Conservation (phyloP, 331 rosid genomes). For the Malus hybrid region DNA sequence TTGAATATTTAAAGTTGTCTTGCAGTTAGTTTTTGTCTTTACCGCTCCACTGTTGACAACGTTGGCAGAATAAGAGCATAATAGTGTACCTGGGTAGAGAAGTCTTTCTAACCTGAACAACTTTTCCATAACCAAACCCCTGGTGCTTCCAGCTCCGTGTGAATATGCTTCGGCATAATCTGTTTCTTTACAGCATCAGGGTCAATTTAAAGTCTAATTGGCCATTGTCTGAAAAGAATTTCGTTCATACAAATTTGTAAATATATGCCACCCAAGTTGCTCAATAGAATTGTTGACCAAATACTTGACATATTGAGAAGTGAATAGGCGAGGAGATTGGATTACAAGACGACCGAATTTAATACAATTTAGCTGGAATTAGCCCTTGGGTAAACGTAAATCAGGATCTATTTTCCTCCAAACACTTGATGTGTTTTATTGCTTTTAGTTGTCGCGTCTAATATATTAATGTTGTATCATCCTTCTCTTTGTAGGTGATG, state of each 20-base stretch:
- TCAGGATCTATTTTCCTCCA: no score
- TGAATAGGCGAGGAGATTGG: neutral
- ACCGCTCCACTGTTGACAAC: no score
- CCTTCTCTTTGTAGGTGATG: conserved; percentile 40
- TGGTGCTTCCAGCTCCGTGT: no score
- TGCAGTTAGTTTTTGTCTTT: no score
- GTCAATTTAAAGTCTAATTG: no score
- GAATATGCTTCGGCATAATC: neutral
- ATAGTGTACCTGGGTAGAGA: no score
- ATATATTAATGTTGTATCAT: neutral
- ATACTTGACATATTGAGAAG: neutral
- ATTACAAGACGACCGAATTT: neutral
- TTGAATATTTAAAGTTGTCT: no score
- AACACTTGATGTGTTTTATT: neutral
- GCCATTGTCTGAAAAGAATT: neutral
- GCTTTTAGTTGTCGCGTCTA: neutral
- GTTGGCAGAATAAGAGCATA: no score
- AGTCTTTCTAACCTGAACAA: no score
- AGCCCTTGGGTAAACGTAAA: no score
- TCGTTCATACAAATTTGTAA: neutral
- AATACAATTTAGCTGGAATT: neutral
- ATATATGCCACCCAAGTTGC: neutral
- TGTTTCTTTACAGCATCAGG: neutral
- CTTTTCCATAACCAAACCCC: no score
- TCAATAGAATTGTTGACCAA: neutral